Percentiles rank a stretch among this genome's conserved stretches.
Evolutionary conservation across 2,329 filamentous ascomycete species (phyloP).

Genomic region (Neofusicoccum parvum): DNA sequence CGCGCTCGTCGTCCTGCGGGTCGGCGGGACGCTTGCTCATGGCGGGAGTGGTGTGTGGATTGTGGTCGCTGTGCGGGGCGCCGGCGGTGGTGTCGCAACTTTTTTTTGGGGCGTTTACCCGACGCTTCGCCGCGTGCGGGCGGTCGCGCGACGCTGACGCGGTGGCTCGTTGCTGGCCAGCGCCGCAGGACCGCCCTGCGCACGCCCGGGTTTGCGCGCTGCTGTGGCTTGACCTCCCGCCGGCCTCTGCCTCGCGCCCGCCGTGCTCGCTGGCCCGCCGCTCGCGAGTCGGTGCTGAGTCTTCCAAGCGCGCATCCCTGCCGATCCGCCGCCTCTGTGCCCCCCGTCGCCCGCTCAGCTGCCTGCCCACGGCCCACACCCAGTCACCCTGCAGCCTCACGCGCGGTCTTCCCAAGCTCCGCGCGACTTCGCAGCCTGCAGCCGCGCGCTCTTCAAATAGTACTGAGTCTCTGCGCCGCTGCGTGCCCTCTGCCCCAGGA

Average conservation of each 20-base stretch:
- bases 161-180: no score
- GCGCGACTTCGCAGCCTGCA: constrained; percentile 5
- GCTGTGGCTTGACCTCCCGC: not conserved
- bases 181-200: not conserved
- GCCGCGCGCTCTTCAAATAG: not conserved
- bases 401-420: not conserved
- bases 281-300: not conserved
- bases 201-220: not conserved
- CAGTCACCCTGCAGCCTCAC: constrained; percentile 19
- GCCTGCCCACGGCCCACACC: constrained; percentile 14
- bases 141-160: not conserved
- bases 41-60: constrained; percentile 22
- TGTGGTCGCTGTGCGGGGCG: not conserved
- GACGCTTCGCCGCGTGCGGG: not conserved
- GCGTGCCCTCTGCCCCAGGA: not conserved
- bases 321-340: constrained; percentile 4
- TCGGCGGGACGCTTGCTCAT: constrained; percentile 66
- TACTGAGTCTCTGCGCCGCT: not conserved
- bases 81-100: constrained; percentile 12
- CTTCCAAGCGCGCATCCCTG: constrained; percentile 13
- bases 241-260: not conserved
- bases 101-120: constrained; percentile 15
- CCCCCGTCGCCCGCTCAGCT: constrained; percentile 12
- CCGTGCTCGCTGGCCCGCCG: no score
- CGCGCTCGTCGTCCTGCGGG: constrained; percentile 49